Conservation (phyloP, 805 yeast species). For the Saccharomycodes ludwigii region DNA sequence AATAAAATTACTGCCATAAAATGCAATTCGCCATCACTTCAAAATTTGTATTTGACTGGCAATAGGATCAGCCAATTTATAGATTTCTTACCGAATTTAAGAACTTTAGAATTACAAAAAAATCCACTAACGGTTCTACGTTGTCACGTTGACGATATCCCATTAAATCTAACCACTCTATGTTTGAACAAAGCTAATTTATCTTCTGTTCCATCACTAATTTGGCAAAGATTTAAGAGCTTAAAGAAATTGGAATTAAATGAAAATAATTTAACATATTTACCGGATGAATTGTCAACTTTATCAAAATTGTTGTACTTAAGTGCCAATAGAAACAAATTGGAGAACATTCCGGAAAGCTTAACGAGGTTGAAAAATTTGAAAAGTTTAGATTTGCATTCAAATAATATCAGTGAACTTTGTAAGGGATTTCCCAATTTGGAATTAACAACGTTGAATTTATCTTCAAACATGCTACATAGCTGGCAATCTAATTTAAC, state of each 20-base stretch:
- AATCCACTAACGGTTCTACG: slow-evolving; percentile 71
- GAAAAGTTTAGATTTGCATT: slow-evolving; percentile 64
- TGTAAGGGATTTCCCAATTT: slow-evolving; percentile 60
- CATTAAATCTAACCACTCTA: slow-evolving; percentile 53
- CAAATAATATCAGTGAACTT: slow-evolving; percentile 63
- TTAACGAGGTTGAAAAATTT: slow-evolving; percentile 50
- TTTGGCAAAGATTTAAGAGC: slow-evolving; percentile 48
- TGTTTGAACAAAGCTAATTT: slow-evolving; percentile 76
- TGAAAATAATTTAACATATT: slow-evolving; percentile 64
- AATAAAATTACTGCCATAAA: slow-evolving; percentile 39
- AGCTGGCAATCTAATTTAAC: slow-evolving; percentile 14
- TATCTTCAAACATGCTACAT: slow-evolving; percentile 60
- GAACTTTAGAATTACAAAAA: slow-evolving; percentile 61
- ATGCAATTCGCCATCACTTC: slow-evolving; percentile 41
- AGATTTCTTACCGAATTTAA: slow-evolving; percentile 47
- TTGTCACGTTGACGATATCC: slow-evolving; percentile 25
- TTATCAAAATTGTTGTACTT: slow-evolving; percentile 50
- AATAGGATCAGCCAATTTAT: slow-evolving; percentile 63
- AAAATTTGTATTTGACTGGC: slow-evolving; percentile 62
- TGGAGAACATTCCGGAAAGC: slow-evolving; percentile 55
- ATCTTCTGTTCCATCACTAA: slow-evolving; percentile 54
- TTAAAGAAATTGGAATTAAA: slow-evolving; percentile 67
- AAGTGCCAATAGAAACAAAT: slow-evolving; percentile 62
- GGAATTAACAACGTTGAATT: slow-evolving; percentile 47
- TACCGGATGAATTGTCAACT: slow-evolving; percentile 57